phyloP scores from a whole-genome alignment of 2,329 filamentous ascomycete species.

The Hymenotorrendiella dingleyae region DNA sequence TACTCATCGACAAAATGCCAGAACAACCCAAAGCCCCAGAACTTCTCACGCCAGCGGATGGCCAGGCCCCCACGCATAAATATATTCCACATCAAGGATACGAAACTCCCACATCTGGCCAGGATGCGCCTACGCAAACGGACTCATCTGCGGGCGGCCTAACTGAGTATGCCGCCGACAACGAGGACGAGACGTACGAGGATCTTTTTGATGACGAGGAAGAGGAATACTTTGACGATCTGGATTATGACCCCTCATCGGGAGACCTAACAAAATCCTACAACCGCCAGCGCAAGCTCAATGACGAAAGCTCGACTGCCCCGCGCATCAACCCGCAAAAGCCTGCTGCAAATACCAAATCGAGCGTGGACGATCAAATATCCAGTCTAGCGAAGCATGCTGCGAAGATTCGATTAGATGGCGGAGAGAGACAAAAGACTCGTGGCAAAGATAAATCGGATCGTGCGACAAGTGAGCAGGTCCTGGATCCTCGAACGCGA shows the following conservation, averaged over 20 bases:
- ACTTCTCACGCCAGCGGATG: constrained; percentile 33
- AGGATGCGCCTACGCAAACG: constrained; percentile 30
- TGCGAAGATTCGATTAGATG: constrained; percentile 75
- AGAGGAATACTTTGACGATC: constrained; percentile 53
- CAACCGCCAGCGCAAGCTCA: constrained; percentile 73
- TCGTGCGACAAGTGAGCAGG: constrained; percentile 88
- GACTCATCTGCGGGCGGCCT: constrained; percentile 21
- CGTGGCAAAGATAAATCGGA: constrained; percentile 82
- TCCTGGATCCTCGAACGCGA: constrained; percentile 85
- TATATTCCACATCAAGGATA: constrained; percentile 46
- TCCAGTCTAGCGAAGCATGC: constrained; percentile 80
- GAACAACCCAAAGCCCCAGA: not conserved
- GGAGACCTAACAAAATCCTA: constrained; percentile 75
- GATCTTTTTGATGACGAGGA: constrained; percentile 53
- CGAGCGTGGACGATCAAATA: constrained; percentile 82
- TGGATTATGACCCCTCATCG: constrained; percentile 50
- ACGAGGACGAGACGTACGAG: constrained; percentile 38
- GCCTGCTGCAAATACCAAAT: constrained; percentile 70
- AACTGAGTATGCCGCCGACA: constrained; percentile 30
- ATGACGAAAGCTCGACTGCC: constrained; percentile 41
- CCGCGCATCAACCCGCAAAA: constrained; percentile 74
- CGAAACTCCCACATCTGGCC: constrained; percentile 31
- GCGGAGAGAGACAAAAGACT: constrained; percentile 47
- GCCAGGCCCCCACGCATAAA: constrained; percentile 39
- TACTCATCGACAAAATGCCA: not conserved